Percentiles rank a stretch among this genome's conserved stretches.
phyloP scores from a whole-genome alignment of 2,329 filamentous ascomycete genomes.

The Ceratocystis eucalypticola region DNA sequence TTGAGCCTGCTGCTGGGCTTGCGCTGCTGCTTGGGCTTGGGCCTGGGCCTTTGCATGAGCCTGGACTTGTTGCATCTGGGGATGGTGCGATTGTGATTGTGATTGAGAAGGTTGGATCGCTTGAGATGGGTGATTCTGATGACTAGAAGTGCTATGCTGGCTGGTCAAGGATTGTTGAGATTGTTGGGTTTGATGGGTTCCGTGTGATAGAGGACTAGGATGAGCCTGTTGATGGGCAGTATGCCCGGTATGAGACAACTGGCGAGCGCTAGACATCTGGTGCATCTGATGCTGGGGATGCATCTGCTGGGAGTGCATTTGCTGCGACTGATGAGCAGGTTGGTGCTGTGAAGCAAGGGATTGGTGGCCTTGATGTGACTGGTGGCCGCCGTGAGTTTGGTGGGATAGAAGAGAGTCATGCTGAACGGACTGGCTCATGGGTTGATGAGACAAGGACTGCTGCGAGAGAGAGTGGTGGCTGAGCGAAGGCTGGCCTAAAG shows the following conservation, averaged over 20 bases:
- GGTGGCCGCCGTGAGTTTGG: slow-evolving; percentile 28
- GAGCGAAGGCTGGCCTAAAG: slow-evolving; percentile 6
- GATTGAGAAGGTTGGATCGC: slow-evolving; percentile 23
- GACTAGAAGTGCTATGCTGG: slow-evolving; percentile 19
- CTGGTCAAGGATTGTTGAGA: slow-evolving; percentile 18
- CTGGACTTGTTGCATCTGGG: slow-evolving; percentile 15
- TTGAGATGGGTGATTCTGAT: slow-evolving; percentile 21
- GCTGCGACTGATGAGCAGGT: slow-evolving; percentile 15
- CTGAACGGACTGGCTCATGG: slow-evolving; percentile 29
- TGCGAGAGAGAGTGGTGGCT: slow-evolving; percentile 12
- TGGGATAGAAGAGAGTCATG: slow-evolving; percentile 34
- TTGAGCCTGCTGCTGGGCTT: slow-evolving; percentile 15
- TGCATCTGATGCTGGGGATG: slow-evolving; percentile 16
- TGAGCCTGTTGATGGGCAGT: slow-evolving; percentile 17
- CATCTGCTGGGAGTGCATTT: slow-evolving; percentile 13
- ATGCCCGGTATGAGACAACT: slow-evolving; percentile 15
- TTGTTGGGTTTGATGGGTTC: slow-evolving; percentile 19
- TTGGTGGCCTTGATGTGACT: slow-evolving; percentile 23
- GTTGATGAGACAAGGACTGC: slow-evolving; percentile 15
- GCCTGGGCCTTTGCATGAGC: slow-evolving; percentile 13
- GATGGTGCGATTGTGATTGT: slow-evolving; percentile 21
- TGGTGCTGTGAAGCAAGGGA: slow-evolving; percentile 24
- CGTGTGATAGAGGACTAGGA: slow-evolving; percentile 13
- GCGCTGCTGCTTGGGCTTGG: slow-evolving; percentile 9
- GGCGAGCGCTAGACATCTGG: slow-evolving; percentile 14